Conservation (phyloP, 495 filamentous ascomycete genomes). For the Glutinoglossum americanum region DNA sequence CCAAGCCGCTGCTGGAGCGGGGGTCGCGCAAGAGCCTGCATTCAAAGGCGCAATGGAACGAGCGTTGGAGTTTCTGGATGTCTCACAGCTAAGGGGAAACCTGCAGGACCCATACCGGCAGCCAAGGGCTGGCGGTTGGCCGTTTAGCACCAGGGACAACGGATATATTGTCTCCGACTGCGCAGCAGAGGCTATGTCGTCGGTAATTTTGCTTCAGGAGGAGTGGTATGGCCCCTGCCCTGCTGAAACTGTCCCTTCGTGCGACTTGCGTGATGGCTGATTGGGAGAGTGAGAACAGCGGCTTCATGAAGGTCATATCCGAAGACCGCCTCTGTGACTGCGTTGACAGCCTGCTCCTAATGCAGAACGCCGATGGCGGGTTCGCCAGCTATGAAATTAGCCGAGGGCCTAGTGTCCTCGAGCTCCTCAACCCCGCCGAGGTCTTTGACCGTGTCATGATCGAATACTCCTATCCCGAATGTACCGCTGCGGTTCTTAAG, state of each 20-base stretch:
- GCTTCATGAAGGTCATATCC: neutral
- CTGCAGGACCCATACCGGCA: conserved; percentile 1
- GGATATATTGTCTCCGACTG: conserved; percentile 1
- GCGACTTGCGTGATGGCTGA: too few species aligned
- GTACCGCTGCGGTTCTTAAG: conserved; percentile 9
- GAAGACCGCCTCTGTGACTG: neutral
- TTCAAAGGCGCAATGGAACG: neutral
- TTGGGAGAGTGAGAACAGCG: neutral
- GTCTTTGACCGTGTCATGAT: conserved; percentile 10
- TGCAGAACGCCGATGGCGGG: conserved; percentile 9
- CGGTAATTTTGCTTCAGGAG: neutral
- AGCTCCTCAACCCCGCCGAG: conserved; percentile 11
- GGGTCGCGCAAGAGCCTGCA: neutral
- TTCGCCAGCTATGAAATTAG: conserved; percentile 9
- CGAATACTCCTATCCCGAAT: conserved; percentile 11
- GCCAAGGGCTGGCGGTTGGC: neutral
- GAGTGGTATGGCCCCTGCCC: neutral
- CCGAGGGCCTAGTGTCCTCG: conserved; percentile 5
- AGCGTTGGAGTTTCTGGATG: neutral
- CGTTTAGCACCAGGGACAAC: conserved; percentile 1
- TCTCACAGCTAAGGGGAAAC: neutral
- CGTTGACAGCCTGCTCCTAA: conserved; percentile 4
- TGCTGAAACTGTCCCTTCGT: neutral
- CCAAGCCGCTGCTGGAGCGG: neutral
- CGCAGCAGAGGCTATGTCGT: neutral